phyloP scores from a whole-genome alignment of 2,329 filamentous ascomycete genomes.

The Fusarium sp. region DNA sequence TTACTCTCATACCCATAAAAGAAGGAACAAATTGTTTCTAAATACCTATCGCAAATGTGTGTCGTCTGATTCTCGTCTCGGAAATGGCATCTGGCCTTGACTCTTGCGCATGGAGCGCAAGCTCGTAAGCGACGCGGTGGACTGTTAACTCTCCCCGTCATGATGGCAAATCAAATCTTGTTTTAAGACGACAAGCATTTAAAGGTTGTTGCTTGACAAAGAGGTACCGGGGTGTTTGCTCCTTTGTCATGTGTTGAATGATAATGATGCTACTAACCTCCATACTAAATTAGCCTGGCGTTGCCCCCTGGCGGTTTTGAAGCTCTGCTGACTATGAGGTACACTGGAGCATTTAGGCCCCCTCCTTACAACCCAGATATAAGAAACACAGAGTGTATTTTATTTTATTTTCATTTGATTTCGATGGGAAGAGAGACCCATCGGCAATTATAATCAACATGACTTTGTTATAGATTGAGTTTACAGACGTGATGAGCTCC shows the following conservation, averaged over 20 bases:
- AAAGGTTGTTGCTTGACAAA: background rate
- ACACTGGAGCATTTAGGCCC: too few relatives aligned
- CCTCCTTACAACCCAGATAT: background rate
- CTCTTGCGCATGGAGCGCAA: slow-evolving; percentile 46
- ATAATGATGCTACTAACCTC: background rate
- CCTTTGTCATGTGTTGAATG: background rate
- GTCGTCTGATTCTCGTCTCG: slow-evolving; percentile 34
- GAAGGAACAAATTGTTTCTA: background rate
- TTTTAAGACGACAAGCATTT: background rate
- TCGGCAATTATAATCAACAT: background rate
- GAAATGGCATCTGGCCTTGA: slow-evolving; percentile 48
- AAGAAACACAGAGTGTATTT: background rate
- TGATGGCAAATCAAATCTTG: background rate
- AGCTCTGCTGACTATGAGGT: background rate
- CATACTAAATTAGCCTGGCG: background rate
- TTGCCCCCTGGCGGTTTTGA: background rate
- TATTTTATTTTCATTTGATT: background rate
- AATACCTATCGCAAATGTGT: slow-evolving; percentile 47
- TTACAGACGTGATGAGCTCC: background rate
- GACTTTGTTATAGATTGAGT: background rate
- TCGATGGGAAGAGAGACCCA: background rate
- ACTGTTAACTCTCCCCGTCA: slow-evolving; percentile 39
- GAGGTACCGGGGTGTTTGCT: background rate
- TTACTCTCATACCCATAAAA: background rate
- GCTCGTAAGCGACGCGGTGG: slow-evolving; percentile 48